Evolutionary conservation across 495 filamentous ascomycete species (phyloP), one percentile per base, ranked within the genome.

Genomic region (Lindgomyces ingoldianus): DNA sequence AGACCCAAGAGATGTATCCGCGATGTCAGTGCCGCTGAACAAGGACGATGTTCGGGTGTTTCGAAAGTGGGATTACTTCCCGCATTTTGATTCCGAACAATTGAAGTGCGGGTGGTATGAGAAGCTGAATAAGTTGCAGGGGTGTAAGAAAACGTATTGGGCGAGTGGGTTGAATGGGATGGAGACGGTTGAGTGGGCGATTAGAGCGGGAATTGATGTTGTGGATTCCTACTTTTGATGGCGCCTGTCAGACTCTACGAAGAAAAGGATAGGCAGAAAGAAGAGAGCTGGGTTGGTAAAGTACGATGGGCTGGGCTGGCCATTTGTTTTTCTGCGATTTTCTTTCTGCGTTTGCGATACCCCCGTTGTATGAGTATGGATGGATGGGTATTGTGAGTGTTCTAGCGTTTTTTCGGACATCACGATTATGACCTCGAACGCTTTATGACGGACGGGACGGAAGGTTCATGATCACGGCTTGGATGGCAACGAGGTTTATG

Each of bases 31-130:
- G 16, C 53, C 63, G 2, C 26, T 70, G 12, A 19, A n/a, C 12
- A 33, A 30, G 1, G 26, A 6, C 0, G 68, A 70, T 36, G 47
- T 70, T 22, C 30, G 29, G 19, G 63, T 58, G 29, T 70, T 70
- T 54, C 45, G 64, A 14, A 70, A 70, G 33, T 70, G 68, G 68
- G 68, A 70, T 49, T 70, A 70, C 55, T 70, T 70, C 44, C 68
- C 68, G 10, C 68, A 70, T 39, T 67, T 67, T 44, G 63, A 57
- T 21, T 53, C 30, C 11, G 49, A 53, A 58, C 45, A 51, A 11
- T 33, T 70, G 19, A 54, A 44, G 58, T 18, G 41, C 18, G 59
- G 51, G 1, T 33, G 39, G 19, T 70, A 70, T 25, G 64, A 27
- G 21, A 67, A 64, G 50, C 47, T 70, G 21, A 64, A 70, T 46